Conservation (phyloP, 192 early-diverging fungal genomes). For the Backusella circina region DNA sequence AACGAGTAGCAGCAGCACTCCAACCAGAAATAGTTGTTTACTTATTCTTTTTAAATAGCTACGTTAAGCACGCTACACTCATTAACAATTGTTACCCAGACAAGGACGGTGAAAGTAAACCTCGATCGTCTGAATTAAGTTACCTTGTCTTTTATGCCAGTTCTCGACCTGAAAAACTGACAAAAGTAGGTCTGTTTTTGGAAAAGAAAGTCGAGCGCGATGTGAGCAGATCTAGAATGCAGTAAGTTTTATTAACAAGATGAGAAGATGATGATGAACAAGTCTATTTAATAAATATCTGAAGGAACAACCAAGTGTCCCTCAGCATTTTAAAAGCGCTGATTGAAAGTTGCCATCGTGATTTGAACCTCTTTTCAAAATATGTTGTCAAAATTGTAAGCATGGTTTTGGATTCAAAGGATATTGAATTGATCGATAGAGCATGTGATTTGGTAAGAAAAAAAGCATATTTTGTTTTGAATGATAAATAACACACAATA, state of each 20-base stretch:
- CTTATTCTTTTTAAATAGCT: slow-evolving; percentile 35
- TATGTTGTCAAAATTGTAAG: slow-evolving; percentile 70
- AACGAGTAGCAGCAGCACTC: neutral
- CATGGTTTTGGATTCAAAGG: slow-evolving; percentile 48
- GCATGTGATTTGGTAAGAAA: slow-evolving; percentile 58
- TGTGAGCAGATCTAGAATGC: slow-evolving; percentile 49
- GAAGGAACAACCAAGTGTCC: slow-evolving; percentile 59
- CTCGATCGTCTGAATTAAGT: slow-evolving; percentile 79
- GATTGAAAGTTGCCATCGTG: slow-evolving; percentile 61
- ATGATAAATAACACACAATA: neutral
- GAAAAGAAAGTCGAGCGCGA: slow-evolving; percentile 70
- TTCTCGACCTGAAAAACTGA: slow-evolving; percentile 83
- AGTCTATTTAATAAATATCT: neutral
- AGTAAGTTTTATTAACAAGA: slow-evolving; percentile 45
- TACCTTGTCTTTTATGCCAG: slow-evolving; percentile 85
- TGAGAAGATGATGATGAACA: neutral
- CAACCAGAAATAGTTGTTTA: neutral
- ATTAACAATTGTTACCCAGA: slow-evolving; percentile 74
- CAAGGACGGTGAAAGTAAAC: slow-evolving; percentile 62
- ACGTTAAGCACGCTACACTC: slow-evolving; percentile 74
- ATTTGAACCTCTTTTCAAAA: slow-evolving; percentile 81
- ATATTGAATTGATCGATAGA: slow-evolving; percentile 53
- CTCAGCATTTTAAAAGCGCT: slow-evolving; percentile 74
- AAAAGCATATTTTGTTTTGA: too few species aligned
- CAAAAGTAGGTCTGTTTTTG: slow-evolving; percentile 83